Evolutionary conservation across 1,139 yeast genomes (phyloP), one percentile per base, ranked within the genome.

Genomic region (Neolecta irregularis): DNA sequence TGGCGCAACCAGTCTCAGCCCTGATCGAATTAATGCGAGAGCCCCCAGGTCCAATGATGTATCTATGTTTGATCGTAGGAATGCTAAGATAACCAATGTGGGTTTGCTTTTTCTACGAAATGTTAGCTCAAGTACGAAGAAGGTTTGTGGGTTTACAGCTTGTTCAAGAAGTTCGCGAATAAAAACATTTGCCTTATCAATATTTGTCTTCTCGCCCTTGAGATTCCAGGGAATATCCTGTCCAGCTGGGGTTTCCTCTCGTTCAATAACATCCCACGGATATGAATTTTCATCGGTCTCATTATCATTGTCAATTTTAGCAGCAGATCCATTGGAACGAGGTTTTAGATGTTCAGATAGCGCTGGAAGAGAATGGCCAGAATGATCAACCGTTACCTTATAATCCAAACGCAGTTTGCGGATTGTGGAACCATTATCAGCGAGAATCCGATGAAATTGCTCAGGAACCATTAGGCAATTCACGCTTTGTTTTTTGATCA

Each of bases 31-130:
- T 72, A 48, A 80, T 65, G 45, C 68, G 72, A 24, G 73, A 57
- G 33, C 94, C 94, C 47, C 70, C 74, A 16, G 81, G 73, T 5
- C 94, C 94, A 47, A 81, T 67, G 34, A 80, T 63, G 54, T 65
- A 67, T 40, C 77, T 67, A 49, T 68, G 67, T 34, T 55, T 53
- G 24, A 54, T 49, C n/a, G 65, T 52, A 21, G 68, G 57, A 24
- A 64, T 51, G 65, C 69, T 66, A 40, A 71, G 48, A 54, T 58
- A 69, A 8, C 68, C 76, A 31, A 56, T 56, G 30, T 58, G 49
- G 36, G 62, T 58, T 38, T 51, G 63, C 6, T 32, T 25, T 18
- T 36, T 18, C n/a, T n/a, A n/a, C n/a, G n/a, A n/a, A n/a, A n/a
- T n/a, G n/a, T n/a, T n/a, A n/a, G n/a, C n/a, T n/a, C n/a, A n/a